phyloP scores from a whole-genome alignment of 1,284 basidiomycete genomes.

The Hypsizygus ulmarius region DNA sequence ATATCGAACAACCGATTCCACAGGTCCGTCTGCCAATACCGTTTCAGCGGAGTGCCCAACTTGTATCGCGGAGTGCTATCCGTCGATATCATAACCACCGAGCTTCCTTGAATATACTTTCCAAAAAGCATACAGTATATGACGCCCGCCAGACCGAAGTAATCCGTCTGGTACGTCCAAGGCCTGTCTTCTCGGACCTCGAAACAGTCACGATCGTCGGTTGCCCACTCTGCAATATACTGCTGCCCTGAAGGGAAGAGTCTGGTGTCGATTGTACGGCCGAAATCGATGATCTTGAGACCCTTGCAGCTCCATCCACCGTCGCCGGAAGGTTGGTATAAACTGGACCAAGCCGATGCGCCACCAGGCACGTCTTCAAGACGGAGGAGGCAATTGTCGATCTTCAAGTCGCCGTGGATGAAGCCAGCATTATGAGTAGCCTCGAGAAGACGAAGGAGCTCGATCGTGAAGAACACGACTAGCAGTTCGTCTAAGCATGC shows the following conservation, averaged over 20 bases:
- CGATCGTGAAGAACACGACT: constrained; percentile 93
- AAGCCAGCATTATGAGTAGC: constrained; percentile 80
- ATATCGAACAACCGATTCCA: constrained; percentile 87
- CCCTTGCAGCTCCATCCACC: constrained; percentile 89
- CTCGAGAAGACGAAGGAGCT: constrained; percentile 84
- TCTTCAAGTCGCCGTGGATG: constrained; percentile 98
- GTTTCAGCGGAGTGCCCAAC: constrained; percentile 78
- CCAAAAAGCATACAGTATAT: constrained; percentile 96
- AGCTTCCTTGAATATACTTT: constrained; percentile 82
- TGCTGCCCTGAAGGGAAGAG: constrained; percentile 77
- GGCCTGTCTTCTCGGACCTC: constrained; percentile 82
- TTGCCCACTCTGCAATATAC: constrained; percentile 87
- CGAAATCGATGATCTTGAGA: constrained; percentile 94
- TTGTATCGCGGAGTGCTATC: constrained; percentile 46
- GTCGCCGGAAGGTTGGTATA: constrained; percentile 74
- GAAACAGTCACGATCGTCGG: constrained; percentile 85
- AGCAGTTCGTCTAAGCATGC: constrained; percentile 90
- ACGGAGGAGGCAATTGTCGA: constrained; percentile 95
- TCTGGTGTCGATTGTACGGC: constrained; percentile 84
- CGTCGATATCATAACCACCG: constrained; percentile 42
- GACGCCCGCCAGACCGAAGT: constrained; percentile 91
- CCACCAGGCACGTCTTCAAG: constrained; percentile 81
- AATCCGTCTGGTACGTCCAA: constrained; percentile 96
- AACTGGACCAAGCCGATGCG: constrained; percentile 65
- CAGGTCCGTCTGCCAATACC: constrained; percentile 93